A percentile compares a stretch with the other conserved stretches of the same genome.
Evolutionary conservation across 2,329 filamentous ascomycete genomes (phyloP).

Genomic region (Zymoseptoria brevis): DNA sequence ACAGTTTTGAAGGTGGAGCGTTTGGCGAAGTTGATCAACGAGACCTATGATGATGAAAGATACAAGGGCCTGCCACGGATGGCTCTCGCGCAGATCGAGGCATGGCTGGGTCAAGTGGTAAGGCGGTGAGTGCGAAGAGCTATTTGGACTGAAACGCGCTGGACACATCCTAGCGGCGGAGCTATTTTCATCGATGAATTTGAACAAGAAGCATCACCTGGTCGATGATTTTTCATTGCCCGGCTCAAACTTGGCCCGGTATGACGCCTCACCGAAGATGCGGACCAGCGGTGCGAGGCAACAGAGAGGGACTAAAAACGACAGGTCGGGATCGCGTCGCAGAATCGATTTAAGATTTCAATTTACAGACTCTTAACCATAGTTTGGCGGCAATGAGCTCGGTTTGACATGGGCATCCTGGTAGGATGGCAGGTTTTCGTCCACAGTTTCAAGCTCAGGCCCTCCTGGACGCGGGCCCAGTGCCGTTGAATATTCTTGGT

Average conservation of each 20-base stretch:
- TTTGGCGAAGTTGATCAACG: slow-evolving; percentile 7
- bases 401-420: not conserved
- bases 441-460: not conserved
- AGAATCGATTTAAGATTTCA: too few species aligned
- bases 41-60: slow-evolving; percentile 14
- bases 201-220: too few species aligned
- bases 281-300: too few species aligned
- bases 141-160: not conserved
- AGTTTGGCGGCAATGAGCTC: not conserved
- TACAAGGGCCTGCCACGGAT: slow-evolving; percentile 12
- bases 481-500: not conserved
- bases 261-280: too few species aligned
- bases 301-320: too few species aligned
- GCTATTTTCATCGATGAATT: too few species aligned
- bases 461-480: not conserved
- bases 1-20: slow-evolving; percentile 9
- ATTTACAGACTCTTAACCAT: not conserved
- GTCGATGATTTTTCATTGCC: too few species aligned
- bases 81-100: slow-evolving; percentile 5
- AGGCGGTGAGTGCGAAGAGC: not conserved
- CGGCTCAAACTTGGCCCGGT: too few species aligned
- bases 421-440: not conserved
- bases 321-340: too few species aligned
- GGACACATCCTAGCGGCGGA: too few species aligned
- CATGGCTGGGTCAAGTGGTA: slow-evolving; percentile 9